These are phyloP conservation scores for Saccharomyces paradoxus DNA, from an alignment of 805 yeast genomes.

Conservation along the genomic window DNA sequence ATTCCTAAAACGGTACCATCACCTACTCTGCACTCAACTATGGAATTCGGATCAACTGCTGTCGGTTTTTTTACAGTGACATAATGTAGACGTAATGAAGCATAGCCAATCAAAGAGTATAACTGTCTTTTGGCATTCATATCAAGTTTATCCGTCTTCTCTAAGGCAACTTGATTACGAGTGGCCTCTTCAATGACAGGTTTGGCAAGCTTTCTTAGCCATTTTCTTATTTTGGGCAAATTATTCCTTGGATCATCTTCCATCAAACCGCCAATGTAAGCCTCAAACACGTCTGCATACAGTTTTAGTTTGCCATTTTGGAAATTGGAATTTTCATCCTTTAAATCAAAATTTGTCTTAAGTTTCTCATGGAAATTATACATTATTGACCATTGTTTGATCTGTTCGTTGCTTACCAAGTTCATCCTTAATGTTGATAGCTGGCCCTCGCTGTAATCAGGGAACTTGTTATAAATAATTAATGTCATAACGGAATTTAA, in stretches of 20 bases:
- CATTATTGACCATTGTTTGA: conserved; percentile 58
- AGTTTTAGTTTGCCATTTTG: conserved; percentile 56
- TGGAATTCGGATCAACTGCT: conserved; percentile 34
- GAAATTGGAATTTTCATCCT: conserved; percentile 23
- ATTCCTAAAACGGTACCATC: conserved; percentile 56
- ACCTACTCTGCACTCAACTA: conserved; percentile 59
- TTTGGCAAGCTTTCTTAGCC: conserved; percentile 48
- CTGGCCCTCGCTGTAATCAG: conserved; percentile 71
- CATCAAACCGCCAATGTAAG: conserved; percentile 80
- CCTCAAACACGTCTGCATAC: conserved; percentile 87
- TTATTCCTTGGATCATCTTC: conserved; percentile 44
- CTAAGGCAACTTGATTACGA: conserved; percentile 19
- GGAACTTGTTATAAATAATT: conserved; percentile 57
- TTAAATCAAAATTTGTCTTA: conserved; percentile 38
- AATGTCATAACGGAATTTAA: conserved; percentile 64
- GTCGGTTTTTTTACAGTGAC: conserved; percentile 35
- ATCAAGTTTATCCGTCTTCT: conserved; percentile 35
- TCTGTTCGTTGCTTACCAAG: conserved; percentile 63
- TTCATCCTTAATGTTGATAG: conserved; percentile 61
- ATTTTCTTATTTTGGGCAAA: conserved; percentile 41
- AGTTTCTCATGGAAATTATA: conserved; percentile 61
- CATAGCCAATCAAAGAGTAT: conserved; percentile 73
- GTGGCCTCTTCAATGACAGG: conserved; percentile 33
- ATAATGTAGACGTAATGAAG: conserved; percentile 55
- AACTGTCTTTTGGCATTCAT: conserved; percentile 68